Conservation (phyloP, 176 grass and related monocot species). For the Eremochloa ophiuroides region DNA sequence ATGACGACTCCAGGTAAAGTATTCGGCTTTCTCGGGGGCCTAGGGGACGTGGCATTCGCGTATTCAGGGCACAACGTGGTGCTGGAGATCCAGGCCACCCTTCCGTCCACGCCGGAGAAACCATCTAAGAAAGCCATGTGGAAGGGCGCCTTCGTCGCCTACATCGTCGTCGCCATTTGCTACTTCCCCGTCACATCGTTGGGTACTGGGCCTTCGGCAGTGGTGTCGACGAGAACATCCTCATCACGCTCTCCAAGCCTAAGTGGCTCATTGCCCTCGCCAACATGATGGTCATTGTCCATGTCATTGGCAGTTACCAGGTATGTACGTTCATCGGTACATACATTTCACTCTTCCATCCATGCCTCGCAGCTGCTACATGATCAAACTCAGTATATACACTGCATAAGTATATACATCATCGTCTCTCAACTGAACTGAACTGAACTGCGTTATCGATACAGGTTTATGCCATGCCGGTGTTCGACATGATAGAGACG, state of each 20-base stretch:
- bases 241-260: slow-evolving; percentile 42
- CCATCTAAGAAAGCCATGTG: slow-evolving; percentile 73
- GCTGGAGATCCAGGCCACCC: slow-evolving; percentile 70
- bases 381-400: not conserved
- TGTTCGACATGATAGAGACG: slow-evolving; percentile 54
- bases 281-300: slow-evolving; percentile 38
- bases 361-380: not conserved
- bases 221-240: slow-evolving; percentile 35
- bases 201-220: slow-evolving; percentile 64
- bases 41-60: slow-evolving; percentile 36
- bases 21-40: slow-evolving; percentile 30
- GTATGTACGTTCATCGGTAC: not conserved
- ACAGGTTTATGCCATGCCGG: slow-evolving; percentile 42
- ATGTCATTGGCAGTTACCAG: slow-evolving; percentile 63
- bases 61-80: slow-evolving; percentile 70
- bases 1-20: not conserved
- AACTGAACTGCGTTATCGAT: fast-evolving
- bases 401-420: not conserved
- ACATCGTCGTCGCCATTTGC: slow-evolving; percentile 42
- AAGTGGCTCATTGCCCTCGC: slow-evolving; percentile 42
- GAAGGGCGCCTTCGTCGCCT: slow-evolving; percentile 36
- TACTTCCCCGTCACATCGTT: slow-evolving; percentile 49
- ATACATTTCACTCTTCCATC: not conserved
- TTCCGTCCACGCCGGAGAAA: slow-evolving; percentile 49
- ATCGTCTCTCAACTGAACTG: not conserved